phyloP scores from a whole-genome alignment of 2,329 filamentous ascomycete species.

The Fusarium sarcochroum region DNA sequence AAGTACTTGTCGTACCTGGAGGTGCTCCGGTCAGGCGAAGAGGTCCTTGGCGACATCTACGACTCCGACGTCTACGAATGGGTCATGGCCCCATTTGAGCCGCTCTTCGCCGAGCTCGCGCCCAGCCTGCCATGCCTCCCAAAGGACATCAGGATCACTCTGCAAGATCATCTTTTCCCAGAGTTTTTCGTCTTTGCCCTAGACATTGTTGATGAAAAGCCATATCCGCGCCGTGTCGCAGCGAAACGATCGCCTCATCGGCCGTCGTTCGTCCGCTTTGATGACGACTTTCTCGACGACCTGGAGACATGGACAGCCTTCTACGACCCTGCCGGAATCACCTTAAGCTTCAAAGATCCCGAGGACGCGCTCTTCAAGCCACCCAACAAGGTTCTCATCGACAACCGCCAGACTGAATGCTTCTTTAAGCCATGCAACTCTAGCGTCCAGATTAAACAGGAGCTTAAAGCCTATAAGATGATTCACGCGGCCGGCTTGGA shows the following conservation, averaged over 20 bases:
- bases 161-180: constrained; percentile 40
- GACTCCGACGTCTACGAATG: constrained; percentile 41
- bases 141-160: constrained; percentile 27
- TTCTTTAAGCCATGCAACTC: constrained; percentile 44
- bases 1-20: constrained; percentile 35
- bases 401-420: constrained; percentile 30
- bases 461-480: constrained; percentile 33
- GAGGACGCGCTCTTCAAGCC: constrained; percentile 42
- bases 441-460: constrained; percentile 15
- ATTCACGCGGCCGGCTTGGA: constrained; percentile 27
- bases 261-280: constrained; percentile 30
- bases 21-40: constrained; percentile 35
- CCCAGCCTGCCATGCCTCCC: constrained; percentile 20
- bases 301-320: constrained; percentile 42
- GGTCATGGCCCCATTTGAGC: constrained; percentile 35
- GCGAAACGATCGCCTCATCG: constrained; percentile 10
- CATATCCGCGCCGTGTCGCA: constrained; percentile 19
- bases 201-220: constrained; percentile 32
- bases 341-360: constrained; percentile 30
- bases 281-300: constrained; percentile 38
- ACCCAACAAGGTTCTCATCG: constrained; percentile 39
- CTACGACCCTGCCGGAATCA: constrained; percentile 40
- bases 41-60: constrained; percentile 31
- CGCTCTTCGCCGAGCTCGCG: constrained; percentile 40
- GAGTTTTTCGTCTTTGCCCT: constrained; percentile 39